phyloP scores from a whole-genome alignment of 225 moss, liverwort and hornwort genomes.

The Polytrichum formosum region DNA sequence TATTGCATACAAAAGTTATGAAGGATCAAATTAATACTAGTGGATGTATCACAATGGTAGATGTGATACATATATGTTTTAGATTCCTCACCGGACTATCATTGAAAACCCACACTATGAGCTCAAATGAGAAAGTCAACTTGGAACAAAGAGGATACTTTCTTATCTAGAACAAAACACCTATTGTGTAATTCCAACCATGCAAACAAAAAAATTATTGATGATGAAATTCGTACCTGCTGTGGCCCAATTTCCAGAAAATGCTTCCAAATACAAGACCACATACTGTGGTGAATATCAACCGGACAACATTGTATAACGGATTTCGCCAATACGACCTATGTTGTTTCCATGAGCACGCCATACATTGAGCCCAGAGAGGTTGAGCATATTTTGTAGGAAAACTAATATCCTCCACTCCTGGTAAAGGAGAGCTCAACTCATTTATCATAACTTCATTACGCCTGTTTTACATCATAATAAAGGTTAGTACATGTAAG shows the following conservation, averaged over 20 bases:
- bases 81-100: no score
- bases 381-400: conserved; percentile 62
- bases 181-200: no score
- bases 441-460: conserved; percentile 56
- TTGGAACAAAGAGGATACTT: no score
- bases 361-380: conserved; percentile 57
- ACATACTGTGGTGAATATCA: conserved; percentile 61
- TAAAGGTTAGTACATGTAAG: background rate
- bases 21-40: no score
- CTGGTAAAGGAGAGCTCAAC: conserved; percentile 52
- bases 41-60: no score
- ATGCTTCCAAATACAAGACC: conserved; percentile 70
- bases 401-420: conserved; percentile 55
- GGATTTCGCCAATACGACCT: conserved; percentile 87
- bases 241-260: conserved; percentile 55
- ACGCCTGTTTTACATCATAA: conserved; percentile 33
- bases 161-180: no score
- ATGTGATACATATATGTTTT: no score
- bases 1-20: no score
- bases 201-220: no score
- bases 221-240: conserved; percentile 26
- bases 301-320: conserved; percentile 67
- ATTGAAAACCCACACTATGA: no score
- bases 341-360: conserved; percentile 88
- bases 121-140: no score